Base-by-base conservation (phyloP, 371 early-diverging fungal species). In the Zopfochytrium polystomum region DNA sequence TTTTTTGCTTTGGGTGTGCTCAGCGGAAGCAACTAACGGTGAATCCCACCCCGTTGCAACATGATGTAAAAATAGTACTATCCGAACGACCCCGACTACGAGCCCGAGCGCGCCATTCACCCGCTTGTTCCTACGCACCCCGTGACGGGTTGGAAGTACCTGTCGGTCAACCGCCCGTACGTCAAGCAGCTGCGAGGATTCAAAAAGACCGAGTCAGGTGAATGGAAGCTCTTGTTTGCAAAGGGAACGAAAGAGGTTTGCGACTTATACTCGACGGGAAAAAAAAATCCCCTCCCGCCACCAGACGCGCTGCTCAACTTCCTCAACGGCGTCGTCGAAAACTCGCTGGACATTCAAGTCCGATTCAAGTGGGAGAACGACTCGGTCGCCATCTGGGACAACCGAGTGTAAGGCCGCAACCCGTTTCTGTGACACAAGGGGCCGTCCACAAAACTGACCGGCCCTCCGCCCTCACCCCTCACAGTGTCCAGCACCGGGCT, bases 81-180 rank as follows among this genome's bases (percentile, higher is more conserved):
- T 18, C 38, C 38, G 38, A 18, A 38, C 56, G 51, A 49, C 22
- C 51, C 60, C 1, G 60, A 51, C 15, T 55, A n/a, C 44, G 22
- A 38, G 60, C 52, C 31, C 29, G 30, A 38, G 26, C 33, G 29
- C 29, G 53, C 32, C 0, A 38, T 42, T 6, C 30, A 32, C 20
- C 81, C 80, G 13, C 53, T 82, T 4, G 56, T 85, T 38, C 80
- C 84, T 45, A 83, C 84, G 26, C 80, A 85, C 60, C 85, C 85
- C 43, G 77, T 83, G 48, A 83, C 85, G 4, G 83, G 84, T n/a
- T 83, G 83, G 83, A 82, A 81, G 55, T 46, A 77, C 20, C 62
- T 85, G 44, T 85, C 59, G 58, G 78, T 79, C 49, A 83, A 83
- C 69, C 69, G 73, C 18, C 80, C 71, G 25, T 81, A 82, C 54